phyloP scores from a whole-genome alignment of 2,329 filamentous ascomycete species.

The Salinomyces thailandicus region DNA sequence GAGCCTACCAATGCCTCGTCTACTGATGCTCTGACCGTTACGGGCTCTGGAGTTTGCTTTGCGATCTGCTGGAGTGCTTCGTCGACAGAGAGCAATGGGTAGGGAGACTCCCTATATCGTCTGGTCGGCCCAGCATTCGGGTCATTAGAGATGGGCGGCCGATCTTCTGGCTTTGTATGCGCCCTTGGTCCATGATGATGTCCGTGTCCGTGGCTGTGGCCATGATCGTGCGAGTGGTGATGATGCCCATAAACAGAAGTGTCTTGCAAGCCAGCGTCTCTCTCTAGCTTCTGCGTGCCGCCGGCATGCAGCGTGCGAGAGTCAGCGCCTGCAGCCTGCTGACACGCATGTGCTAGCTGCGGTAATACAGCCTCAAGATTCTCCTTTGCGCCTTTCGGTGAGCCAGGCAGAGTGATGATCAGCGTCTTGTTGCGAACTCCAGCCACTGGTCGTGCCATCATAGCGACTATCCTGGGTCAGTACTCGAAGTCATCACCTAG shows the following conservation, averaged over 20 bases:
- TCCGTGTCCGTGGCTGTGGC: constrained; percentile 24
- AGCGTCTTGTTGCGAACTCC: constrained; percentile 73
- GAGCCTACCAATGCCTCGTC: constrained; percentile 58
- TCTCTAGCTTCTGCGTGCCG: constrained; percentile 72
- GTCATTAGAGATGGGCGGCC: constrained; percentile 47
- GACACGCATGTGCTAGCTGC: constrained; percentile 87
- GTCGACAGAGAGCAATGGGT: constrained; percentile 78
- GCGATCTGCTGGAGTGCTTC: constrained; percentile 66
- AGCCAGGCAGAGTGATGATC: constrained; percentile 83
- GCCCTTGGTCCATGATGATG: constrained; percentile 45
- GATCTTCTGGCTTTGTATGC: constrained; percentile 56
- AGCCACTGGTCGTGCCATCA: constrained; percentile 91
- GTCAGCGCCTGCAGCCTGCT: constrained; percentile 73
- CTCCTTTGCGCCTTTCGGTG: constrained; percentile 88
- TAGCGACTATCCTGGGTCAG: constrained; percentile 55
- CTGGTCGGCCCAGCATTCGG: constrained; percentile 50
- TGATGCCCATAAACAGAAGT: constrained; percentile 14
- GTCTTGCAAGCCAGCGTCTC: constrained; percentile 53
- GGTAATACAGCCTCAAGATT: constrained; percentile 83
- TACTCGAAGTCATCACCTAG: too few relatives aligned
- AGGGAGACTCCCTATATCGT: constrained; percentile 76
- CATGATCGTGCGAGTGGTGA: constrained; percentile 29
- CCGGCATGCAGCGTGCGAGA: constrained; percentile 71
- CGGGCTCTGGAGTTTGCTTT: constrained; percentile 58
- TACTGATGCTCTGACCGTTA: constrained; percentile 49